Evolutionary conservation across 306 rosid species (phyloP), one percentile per base, ranked within the genome.

Genomic region (Abrus pulchellus): DNA sequence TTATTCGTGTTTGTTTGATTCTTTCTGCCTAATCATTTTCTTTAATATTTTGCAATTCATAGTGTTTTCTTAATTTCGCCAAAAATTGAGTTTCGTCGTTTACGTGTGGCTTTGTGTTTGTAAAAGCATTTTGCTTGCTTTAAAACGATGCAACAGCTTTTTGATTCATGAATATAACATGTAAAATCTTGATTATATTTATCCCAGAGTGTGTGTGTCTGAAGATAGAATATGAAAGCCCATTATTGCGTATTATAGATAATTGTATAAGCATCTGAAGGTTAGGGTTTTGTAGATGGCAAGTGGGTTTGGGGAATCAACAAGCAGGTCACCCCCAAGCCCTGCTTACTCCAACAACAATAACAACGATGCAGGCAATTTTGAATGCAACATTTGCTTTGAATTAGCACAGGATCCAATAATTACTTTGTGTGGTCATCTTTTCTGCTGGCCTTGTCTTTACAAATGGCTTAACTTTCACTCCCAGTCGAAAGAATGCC

Each of bases 361-460:
- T 27, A 87, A 60, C 74, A 78, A 76, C 32, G 94, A 91, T 78
- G 89, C 97, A 2, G 92, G 89, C 32, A 82, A 88, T 77, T 93
- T 93, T 55, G 97, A 93, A 82, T 93, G 97, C 90, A 93, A 93
- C 88, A 93, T 93, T 79, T 93, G 97, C 87, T 82, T 93, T 9
- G 97, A 93, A 8, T 88, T 93, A 71, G 97, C 97, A 55, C 97
- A 93, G 81, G 97, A 93, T 53, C 97, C 97, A 1, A 93, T 93
- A 63, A 92, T 91, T 12, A 93, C 97, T 61, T 52, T 91, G 38
- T 93, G 97, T n/a, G 97, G 97, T 57, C 97, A 93, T 85, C 97
- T 93, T 47, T 93, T 89, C 76, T 93, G 97, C 80, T 93, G 97
- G 97, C 94, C 97, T 1, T 93, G 97, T 80, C 97, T 93, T 64